Evolutionary conservation across 305 asterid species (phyloP).

Genomic region (Rubia tinctorum): DNA sequence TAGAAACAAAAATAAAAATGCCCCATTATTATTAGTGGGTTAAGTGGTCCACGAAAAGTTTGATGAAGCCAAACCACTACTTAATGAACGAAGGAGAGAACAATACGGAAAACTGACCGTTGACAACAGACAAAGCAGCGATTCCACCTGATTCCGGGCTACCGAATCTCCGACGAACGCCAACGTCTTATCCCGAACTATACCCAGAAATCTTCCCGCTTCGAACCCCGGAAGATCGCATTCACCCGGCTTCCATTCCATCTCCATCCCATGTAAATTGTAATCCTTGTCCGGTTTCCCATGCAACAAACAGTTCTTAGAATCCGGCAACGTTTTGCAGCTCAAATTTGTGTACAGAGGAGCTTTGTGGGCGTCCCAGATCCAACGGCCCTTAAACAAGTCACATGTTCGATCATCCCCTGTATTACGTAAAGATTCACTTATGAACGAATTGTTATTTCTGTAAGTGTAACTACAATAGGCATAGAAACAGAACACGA

Average conservation of each 20-base stretch:
- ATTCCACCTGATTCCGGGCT: slow-evolving; percentile 73
- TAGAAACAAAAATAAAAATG: too few species aligned
- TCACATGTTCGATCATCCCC: slow-evolving; percentile 32
- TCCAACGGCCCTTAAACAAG: slow-evolving; percentile 58
- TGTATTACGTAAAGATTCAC: not conserved
- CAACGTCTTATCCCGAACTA: slow-evolving; percentile 52
- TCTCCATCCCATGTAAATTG: slow-evolving; percentile 65
- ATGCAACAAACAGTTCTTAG: slow-evolving; percentile 53
- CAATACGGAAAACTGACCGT: slow-evolving; percentile 37
- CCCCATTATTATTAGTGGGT: not conserved
- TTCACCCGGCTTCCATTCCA: slow-evolving; percentile 72
- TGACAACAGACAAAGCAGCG: slow-evolving; percentile 67
- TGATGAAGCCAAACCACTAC: not conserved
- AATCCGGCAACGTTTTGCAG: slow-evolving; percentile 51
- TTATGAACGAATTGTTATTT: too few species aligned
- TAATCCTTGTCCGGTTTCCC: slow-evolving; percentile 55
- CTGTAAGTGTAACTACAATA: not conserved
- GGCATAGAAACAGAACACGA: not conserved
- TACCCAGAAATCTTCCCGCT: slow-evolving; percentile 35
- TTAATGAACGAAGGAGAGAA: not conserved
- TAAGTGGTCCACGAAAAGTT: not conserved
- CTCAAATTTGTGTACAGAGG: slow-evolving; percentile 47
- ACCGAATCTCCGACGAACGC: slow-evolving; percentile 76
- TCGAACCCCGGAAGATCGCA: slow-evolving; percentile 54
- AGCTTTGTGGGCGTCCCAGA: slow-evolving; percentile 27